These are phyloP conservation scores for Tetragonia tetragonoides DNA, from an alignment of 148 eudicot species.

Conservation along the genomic window DNA sequence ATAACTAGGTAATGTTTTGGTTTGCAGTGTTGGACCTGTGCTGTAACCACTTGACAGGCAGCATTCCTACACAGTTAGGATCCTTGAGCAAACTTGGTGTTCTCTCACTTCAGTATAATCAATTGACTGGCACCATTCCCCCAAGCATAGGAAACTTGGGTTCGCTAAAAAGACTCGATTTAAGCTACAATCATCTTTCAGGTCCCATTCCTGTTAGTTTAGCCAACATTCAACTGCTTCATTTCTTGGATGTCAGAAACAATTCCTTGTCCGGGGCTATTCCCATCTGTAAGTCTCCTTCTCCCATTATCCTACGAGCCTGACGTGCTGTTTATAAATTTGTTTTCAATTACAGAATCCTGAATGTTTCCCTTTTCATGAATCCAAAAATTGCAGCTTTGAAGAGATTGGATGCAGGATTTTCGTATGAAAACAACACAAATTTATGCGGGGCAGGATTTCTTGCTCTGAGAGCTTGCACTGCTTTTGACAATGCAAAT, in stretches of 20 bases:
- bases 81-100: conserved; percentile 53
- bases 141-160: conserved; percentile 51
- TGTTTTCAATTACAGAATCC: not conserved
- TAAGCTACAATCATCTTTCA: conserved; percentile 73
- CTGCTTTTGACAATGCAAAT: conserved; percentile 45
- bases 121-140: conserved; percentile 63
- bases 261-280: conserved; percentile 72
- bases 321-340: not conserved
- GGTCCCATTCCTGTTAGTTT: conserved; percentile 63
- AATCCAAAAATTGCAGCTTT: conserved; percentile 43
- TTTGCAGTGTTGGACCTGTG: conserved; percentile 73
- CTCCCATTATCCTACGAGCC: not conserved
- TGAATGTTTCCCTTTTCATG: not conserved
- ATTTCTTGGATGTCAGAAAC: conserved; percentile 59
- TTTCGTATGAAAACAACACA: conserved; percentile 56
- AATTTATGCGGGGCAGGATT: conserved; percentile 67
- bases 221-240: conserved; percentile 44
- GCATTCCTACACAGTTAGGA: conserved; percentile 67
- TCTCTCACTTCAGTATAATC: conserved; percentile 59
- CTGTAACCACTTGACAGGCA: conserved; percentile 67
- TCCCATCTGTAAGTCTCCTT: conserved; percentile 53
- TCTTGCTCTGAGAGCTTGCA: conserved; percentile 56
- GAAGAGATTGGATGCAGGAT: conserved; percentile 51
- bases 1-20: not conserved
- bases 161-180: conserved; percentile 56